Percentiles rank a stretch among this genome's conserved stretches.
phyloP scores from a whole-genome alignment of 768 basidiomycete species.

The Trametes gibbosa region DNA sequence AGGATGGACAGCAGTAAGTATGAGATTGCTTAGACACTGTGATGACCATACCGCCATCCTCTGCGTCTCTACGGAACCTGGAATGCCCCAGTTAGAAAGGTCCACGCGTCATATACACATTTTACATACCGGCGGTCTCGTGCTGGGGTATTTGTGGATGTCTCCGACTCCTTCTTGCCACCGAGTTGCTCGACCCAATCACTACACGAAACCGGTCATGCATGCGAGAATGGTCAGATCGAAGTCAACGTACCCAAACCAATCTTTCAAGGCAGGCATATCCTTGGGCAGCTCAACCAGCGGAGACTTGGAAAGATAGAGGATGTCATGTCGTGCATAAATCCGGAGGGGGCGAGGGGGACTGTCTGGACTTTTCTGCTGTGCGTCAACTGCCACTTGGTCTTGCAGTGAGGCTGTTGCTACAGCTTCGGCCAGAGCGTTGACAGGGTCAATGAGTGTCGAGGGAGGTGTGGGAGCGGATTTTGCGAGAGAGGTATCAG shows the following conservation, averaged over 20 bases:
- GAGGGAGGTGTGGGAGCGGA: not conserved
- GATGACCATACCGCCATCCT: constrained; percentile 59
- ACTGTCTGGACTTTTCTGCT: constrained; percentile 32
- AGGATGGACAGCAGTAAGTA: constrained; percentile 23
- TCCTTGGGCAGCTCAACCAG: constrained; percentile 65
- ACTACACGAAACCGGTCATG: constrained; percentile 25
- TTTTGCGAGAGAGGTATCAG: constrained; percentile 1
- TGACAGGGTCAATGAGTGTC: constrained; percentile 17
- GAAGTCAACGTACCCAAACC: constrained; percentile 72
- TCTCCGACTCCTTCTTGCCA: constrained; percentile 68
- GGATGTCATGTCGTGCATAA: constrained; percentile 69
- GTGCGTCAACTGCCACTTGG: constrained; percentile 23
- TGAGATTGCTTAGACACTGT: not conserved
- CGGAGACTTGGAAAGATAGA: constrained; percentile 70
- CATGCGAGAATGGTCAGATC: not conserved
- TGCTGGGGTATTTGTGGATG: constrained; percentile 46
- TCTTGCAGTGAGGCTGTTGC: constrained; percentile 34
- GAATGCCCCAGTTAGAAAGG: constrained; percentile 15
- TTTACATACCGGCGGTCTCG: constrained; percentile 63
- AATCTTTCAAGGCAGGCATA: constrained; percentile 82
- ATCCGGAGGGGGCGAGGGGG: constrained; percentile 50
- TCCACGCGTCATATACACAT: not conserved
- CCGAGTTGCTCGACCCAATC: constrained; percentile 61
- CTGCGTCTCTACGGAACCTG: constrained; percentile 75
- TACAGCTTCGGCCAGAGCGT: constrained; percentile 32